Conservation (phyloP, 1,284 basidiomycete species). For the Schizophyllum amplum region DNA sequence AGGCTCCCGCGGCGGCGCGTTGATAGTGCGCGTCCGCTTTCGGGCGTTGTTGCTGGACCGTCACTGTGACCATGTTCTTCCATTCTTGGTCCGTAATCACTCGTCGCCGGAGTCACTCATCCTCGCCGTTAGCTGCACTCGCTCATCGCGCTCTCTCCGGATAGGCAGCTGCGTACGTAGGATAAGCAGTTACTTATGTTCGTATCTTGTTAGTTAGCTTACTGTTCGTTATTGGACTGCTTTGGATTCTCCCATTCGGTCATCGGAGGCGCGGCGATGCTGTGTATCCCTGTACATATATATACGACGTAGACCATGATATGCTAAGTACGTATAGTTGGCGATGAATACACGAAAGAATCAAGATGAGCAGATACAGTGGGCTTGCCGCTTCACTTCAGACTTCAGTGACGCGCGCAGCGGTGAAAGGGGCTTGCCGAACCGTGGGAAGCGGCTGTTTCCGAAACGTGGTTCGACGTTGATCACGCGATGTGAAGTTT, state of each 20-base stretch:
- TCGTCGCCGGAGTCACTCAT: too few relatives aligned
- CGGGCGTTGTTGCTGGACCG: not conserved
- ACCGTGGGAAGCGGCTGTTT: too few relatives aligned
- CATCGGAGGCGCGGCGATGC: not conserved
- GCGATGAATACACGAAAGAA: not conserved
- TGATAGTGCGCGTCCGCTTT: not conserved
- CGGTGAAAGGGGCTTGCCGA: too few relatives aligned
- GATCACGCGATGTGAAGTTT: too few relatives aligned
- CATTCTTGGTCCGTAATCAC: too few relatives aligned
- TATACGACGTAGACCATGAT: not conserved
- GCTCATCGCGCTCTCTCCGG: not conserved
- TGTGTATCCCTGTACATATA: not conserved
- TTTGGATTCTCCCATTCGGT: not conserved
- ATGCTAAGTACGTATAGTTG: not conserved
- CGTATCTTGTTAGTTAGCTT: not conserved
- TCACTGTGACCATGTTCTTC: too few relatives aligned
- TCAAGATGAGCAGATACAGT: not conserved
- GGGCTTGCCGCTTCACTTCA: too few relatives aligned
- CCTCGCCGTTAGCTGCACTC: not conserved
- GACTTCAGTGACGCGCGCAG: too few relatives aligned
- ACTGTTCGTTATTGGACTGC: not conserved
- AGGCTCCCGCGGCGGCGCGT: not conserved
- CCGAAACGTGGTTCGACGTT: too few relatives aligned
- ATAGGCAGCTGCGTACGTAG: too few relatives aligned
- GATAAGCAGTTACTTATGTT: too few relatives aligned